Base-by-base conservation (phyloP, 2,329 filamentous ascomycete species). In the Alternaria sp. region DNA sequence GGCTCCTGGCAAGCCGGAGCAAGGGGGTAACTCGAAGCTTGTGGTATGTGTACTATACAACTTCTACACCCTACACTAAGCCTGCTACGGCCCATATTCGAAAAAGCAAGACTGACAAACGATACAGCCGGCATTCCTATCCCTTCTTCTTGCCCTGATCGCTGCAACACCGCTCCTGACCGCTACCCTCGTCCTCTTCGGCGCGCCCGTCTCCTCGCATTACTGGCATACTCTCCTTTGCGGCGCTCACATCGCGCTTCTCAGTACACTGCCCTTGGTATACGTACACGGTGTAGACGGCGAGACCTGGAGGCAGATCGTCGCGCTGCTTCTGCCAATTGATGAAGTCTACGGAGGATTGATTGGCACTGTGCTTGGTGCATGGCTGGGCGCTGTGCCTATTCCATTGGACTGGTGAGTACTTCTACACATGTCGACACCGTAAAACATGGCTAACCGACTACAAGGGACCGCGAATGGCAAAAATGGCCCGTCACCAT, bases 401-500 rank as follows among this genome's bases (percentile, higher is more conserved):
- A 98, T 99, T 70, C 95, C 95, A 2, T 83, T 99, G 68, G 95
- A 99, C 78, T 98, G 94, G 94, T 86, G 64, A 69, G 82, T 79
- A 34, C 18, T 18, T 12, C 12, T 14, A 16, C 11, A 4, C 5
- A n/a, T 10, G 25, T 4, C 4, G 32, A 14, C 5, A 25, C 30
- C 12, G 16, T 20, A 5, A 27, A 4, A 16, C 18, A 48, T 57
- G 48, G 48, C 43, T 59, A 41, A 46, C n/a, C 32, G n/a, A 20
- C 10, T 36, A 4, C 65, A 86, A 86, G 85, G 86, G 95, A 99
- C 78, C 89, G 95, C n/a, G 93, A 97, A 70, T 99, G 95, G 95
- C 95, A 99, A 86, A 92, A 90, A 78, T 99, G 94, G 92, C 95
- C 95, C 0, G 90, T 98, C 49, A 99, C 95, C 0, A 91, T 99